Evolutionary conservation across 257 asterid species (phyloP).

Genomic region (Verbena officinalis): DNA sequence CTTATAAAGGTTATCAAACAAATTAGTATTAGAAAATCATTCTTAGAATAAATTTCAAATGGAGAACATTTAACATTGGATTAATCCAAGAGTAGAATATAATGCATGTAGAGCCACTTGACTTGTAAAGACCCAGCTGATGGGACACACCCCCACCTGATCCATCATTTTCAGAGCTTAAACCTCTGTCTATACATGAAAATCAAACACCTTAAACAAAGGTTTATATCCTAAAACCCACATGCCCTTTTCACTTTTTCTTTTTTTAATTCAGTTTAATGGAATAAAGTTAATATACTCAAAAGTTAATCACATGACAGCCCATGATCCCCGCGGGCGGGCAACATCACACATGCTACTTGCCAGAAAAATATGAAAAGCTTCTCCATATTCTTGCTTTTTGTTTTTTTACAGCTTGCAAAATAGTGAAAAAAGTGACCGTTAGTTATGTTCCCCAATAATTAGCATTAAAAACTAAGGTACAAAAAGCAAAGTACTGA

Average conservation of each 20-base stretch:
- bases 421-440: constrained; percentile 33
- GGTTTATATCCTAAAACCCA: neutral
- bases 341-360: constrained; percentile 48
- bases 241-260: neutral
- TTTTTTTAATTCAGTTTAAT: too few species aligned
- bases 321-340: constrained; percentile 36
- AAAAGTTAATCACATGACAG: constrained; percentile 35
- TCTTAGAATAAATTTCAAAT: too few species aligned
- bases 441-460: constrained; percentile 37
- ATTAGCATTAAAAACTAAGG: constrained; percentile 29
- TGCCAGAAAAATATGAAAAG: constrained; percentile 30
- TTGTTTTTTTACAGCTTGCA: constrained; percentile 46
- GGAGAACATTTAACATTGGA: neutral
- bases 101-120: too few species aligned
- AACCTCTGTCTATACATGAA: neutral
- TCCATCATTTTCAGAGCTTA: constrained; percentile 23
- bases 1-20: too few species aligned
- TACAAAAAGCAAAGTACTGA: constrained; percentile 17
- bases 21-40: too few species aligned
- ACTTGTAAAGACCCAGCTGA: neutral
- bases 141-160: constrained; percentile 17
- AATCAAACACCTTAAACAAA: neutral
- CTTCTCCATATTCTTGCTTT: constrained; percentile 21
- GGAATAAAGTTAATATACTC: constrained; percentile 28
- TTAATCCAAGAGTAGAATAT: neutral